phyloP scores from a whole-genome alignment of 2,329 filamentous ascomycete genomes.

The Lachnellula suecica region DNA sequence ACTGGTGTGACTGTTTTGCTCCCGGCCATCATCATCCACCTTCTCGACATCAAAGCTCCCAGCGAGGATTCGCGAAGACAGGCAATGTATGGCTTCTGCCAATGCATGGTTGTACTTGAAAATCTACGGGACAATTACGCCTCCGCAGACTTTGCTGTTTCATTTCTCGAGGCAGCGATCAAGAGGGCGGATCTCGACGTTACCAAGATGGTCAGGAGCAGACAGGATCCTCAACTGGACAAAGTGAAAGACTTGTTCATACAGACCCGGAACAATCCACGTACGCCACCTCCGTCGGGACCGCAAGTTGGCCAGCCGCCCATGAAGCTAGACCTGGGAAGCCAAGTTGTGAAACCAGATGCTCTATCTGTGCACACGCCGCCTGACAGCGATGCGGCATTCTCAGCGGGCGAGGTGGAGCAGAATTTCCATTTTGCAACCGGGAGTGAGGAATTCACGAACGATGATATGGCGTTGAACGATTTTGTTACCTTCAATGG shows the following conservation, averaged over 20 bases:
- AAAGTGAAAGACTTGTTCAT: slow-evolving; percentile 10
- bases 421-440: neutral
- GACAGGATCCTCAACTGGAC: slow-evolving; percentile 1
- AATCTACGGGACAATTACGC: slow-evolving; percentile 86
- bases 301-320: neutral
- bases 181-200: slow-evolving; percentile 73
- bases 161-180: slow-evolving; percentile 89
- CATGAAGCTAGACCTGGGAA: slow-evolving; percentile 2
- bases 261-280: neutral
- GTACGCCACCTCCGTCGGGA: slow-evolving; percentile 13
- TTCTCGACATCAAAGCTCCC: slow-evolving; percentile 87
- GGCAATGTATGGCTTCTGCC: slow-evolving; percentile 78
- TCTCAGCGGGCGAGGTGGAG: neutral
- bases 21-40: slow-evolving; percentile 89
- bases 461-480: slow-evolving; percentile 17
- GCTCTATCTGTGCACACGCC: slow-evolving; percentile 19
- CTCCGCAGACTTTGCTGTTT: slow-evolving; percentile 92
- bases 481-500: slow-evolving; percentile 26
- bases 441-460: neutral
- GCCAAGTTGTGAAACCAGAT: neutral
- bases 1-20: slow-evolving; percentile 89
- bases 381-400: slow-evolving; percentile 11
- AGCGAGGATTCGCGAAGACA: slow-evolving; percentile 68
- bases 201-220: slow-evolving; percentile 10
- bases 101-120: slow-evolving; percentile 91